Conservation (phyloP, 169 alveolate species). For the Condylostoma magnum region DNA sequence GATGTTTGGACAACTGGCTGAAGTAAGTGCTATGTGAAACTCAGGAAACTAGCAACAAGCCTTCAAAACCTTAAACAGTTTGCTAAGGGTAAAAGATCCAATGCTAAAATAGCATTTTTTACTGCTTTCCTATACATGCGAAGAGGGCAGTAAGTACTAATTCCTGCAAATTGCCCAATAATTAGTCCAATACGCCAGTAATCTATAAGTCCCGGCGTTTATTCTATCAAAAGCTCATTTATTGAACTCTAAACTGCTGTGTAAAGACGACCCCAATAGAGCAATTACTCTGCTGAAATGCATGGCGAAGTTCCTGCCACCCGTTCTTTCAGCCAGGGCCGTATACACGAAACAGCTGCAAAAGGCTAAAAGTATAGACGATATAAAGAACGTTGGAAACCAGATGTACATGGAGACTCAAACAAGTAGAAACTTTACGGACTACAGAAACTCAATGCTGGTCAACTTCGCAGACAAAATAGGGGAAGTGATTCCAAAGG, state of each 20-base stretch:
- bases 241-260: not conserved
- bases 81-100: too few relatives aligned
- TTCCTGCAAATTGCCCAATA: not conserved
- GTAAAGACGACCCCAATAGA: not conserved
- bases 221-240: not conserved
- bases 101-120: too few relatives aligned
- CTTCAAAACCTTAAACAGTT: too few relatives aligned
- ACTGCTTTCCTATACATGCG: too few relatives aligned
- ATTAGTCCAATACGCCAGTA: not conserved
- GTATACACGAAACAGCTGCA: not conserved
- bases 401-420: not conserved
- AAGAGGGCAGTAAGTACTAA: too few relatives aligned
- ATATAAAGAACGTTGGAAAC: not conserved
- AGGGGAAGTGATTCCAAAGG: too few relatives aligned
- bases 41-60: too few relatives aligned
- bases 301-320: constrained; percentile 22
- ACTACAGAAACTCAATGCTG: constrained; percentile 10
- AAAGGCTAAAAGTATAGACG: constrained; percentile 7
- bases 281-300: constrained; percentile 16
- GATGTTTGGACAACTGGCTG: too few relatives aligned
- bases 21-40: too few relatives aligned
- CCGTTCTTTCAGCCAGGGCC: constrained; percentile 8
- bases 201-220: constrained; percentile 2
- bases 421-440: not conserved
- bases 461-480: too few relatives aligned